Conservation (phyloP, 2,329 filamentous ascomycete genomes). For the Penicillium hesseltinei region DNA sequence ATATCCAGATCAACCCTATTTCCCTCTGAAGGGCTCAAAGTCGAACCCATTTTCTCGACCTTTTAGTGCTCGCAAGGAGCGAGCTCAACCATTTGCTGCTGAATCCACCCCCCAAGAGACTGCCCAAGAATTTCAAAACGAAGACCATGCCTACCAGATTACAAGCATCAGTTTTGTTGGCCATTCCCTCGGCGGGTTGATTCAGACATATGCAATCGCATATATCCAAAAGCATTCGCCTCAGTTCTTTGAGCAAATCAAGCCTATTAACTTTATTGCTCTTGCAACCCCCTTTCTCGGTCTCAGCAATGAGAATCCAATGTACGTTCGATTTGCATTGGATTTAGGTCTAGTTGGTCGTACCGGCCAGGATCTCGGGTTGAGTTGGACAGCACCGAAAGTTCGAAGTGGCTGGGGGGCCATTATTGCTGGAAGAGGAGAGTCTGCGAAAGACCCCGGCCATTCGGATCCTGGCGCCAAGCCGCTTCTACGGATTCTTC, state of each 20-base stretch:
- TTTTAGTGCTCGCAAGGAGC: constrained; percentile 44
- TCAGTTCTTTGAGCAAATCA: constrained; percentile 80
- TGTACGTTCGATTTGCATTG: constrained; percentile 95
- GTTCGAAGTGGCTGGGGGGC: constrained; percentile 85
- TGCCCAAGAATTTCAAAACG: constrained; percentile 40
- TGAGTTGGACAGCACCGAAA: constrained; percentile 89
- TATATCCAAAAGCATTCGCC: constrained; percentile 97
- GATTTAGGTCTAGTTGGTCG: constrained; percentile 96
- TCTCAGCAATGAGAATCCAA: constrained; percentile 92
- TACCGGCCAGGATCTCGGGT: constrained; percentile 88
- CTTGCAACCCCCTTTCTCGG: constrained; percentile 86
- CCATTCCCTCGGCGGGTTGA: constrained; percentile 83
- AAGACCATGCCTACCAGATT: constrained; percentile 67
- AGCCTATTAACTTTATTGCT: constrained; percentile 85
- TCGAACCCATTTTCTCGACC: constrained; percentile 49
- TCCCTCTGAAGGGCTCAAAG: constrained; percentile 62
- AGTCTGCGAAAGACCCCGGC: constrained; percentile 54
- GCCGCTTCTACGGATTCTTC: constrained; percentile 81
- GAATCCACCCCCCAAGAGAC: constrained; percentile 37
- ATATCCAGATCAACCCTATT: constrained; percentile 87
- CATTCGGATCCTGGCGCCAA: constrained; percentile 75
- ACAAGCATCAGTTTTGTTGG: constrained; percentile 94
- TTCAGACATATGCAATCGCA: constrained; percentile 91
- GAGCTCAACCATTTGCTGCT: constrained; percentile 36
- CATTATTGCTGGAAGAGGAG: constrained; percentile 74